Conservation (phyloP, 2,329 filamentous ascomycete species). For the Arthrobotrys sphaeroides region DNA sequence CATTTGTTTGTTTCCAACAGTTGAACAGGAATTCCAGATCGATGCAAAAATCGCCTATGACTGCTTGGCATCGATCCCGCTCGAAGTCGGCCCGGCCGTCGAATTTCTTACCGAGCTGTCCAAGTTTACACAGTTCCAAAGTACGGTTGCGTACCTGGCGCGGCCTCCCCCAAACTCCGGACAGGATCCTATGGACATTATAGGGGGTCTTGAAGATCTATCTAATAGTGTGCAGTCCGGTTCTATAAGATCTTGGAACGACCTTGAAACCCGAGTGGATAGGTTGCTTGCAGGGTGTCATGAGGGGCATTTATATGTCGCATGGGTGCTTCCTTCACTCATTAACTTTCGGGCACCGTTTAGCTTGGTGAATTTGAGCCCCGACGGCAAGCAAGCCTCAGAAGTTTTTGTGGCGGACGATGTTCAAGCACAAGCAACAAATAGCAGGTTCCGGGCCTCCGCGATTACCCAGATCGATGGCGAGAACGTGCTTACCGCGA, state of each 20-base stretch:
- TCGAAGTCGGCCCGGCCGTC: constrained; percentile 6
- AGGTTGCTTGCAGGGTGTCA: constrained; percentile 21
- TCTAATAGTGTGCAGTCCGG: constrained; percentile 28
- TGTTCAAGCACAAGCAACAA: neutral
- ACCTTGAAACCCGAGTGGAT: constrained; percentile 41
- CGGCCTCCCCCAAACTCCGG: constrained; percentile 42
- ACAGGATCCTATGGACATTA: constrained; percentile 47
- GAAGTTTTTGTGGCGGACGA: constrained; percentile 25
- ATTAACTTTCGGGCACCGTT: constrained; percentile 48
- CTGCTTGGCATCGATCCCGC: constrained; percentile 43
- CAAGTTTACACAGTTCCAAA: constrained; percentile 49
- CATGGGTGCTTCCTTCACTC: constrained; percentile 36
- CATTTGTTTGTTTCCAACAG: constrained; percentile 13
- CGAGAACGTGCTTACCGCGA: constrained; percentile 26
- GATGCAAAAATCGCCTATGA: constrained; percentile 50
- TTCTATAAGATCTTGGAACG: constrained; percentile 39
- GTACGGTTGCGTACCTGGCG: constrained; percentile 38
- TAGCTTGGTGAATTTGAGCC: constrained; percentile 28
- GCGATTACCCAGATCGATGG: constrained; percentile 51
- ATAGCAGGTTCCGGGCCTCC: neutral
- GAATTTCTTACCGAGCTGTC: constrained; percentile 34
- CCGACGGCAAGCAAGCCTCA: constrained; percentile 33
- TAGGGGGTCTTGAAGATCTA: constrained; percentile 33
- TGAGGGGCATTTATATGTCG: constrained; percentile 48
- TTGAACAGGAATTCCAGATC: constrained; percentile 16